A percentile compares a stretch with the other conserved stretches of the same genome.
Conservation (phyloP, 306 rosid species). For the Inga oerstediana region DNA sequence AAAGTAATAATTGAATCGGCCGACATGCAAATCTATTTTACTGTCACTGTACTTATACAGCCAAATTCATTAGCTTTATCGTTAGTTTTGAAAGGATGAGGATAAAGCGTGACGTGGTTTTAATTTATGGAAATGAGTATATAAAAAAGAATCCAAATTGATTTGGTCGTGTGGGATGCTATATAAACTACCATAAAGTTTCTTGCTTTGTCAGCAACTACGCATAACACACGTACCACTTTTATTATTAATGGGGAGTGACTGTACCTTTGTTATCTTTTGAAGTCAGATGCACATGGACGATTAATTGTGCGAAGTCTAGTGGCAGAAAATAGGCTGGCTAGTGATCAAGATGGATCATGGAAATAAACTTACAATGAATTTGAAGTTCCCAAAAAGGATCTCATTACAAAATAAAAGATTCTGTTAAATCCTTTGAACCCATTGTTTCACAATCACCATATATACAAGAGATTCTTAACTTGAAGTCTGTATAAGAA, state of each 20-base stretch:
- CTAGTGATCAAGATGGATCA: neutral
- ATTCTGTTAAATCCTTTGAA: neutral
- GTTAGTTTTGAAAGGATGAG: neutral
- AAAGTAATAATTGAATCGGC: neutral
- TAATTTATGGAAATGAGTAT: neutral
- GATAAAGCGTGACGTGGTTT: neutral
- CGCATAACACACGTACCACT: neutral
- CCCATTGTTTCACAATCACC: constrained; percentile 18
- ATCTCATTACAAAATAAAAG: neutral
- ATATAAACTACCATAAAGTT: neutral
- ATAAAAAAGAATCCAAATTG: neutral
- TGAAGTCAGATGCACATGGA: constrained; percentile 10
- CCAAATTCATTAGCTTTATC: neutral
- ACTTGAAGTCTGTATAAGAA: neutral
- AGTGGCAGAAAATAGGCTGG: neutral
- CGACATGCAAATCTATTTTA: neutral
- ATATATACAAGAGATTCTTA: neutral
- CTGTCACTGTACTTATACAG: neutral
- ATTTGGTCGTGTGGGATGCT: neutral
- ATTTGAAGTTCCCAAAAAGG: neutral
- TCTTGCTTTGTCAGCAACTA: constrained; percentile 12
- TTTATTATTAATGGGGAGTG: neutral
- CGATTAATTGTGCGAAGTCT: neutral
- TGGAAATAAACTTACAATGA: neutral
- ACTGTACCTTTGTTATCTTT: neutral